Evolutionary conservation across 2,329 filamentous ascomycete species (phyloP).

Genomic region (Cytospora piceicola): DNA sequence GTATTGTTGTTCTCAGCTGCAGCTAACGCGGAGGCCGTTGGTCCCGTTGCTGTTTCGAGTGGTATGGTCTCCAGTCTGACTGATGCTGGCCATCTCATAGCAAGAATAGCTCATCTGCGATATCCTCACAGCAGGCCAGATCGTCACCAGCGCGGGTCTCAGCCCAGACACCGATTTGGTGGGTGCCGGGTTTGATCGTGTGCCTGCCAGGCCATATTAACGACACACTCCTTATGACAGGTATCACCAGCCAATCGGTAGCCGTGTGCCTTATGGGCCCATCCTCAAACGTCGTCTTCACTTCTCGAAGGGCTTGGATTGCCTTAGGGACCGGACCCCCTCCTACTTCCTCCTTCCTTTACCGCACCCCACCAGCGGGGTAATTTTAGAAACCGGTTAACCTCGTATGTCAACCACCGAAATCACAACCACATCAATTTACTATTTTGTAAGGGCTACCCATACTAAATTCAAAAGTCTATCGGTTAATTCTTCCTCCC

Average conservation of each 20-base stretch:
- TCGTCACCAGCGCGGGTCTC: neutral
- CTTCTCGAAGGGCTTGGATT: neutral
- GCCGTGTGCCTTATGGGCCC: neutral
- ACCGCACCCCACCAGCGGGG: neutral
- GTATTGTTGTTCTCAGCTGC: neutral
- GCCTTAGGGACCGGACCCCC: constrained; percentile 3
- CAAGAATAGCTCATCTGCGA: neutral
- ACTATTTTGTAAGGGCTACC: too few relatives aligned
- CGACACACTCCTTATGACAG: neutral
- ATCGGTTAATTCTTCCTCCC: too few relatives aligned
- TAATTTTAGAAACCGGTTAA: too few relatives aligned
- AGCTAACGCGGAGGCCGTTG: neutral
- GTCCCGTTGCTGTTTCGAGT: neutral
- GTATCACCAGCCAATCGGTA: constrained; percentile 17
- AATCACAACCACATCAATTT: too few relatives aligned
- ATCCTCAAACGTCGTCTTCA: neutral
- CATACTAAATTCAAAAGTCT: too few relatives aligned
- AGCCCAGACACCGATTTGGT: neutral
- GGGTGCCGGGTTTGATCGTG: neutral
- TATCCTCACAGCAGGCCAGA: neutral
- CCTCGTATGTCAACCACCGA: too few relatives aligned
- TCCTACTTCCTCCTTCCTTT: neutral
- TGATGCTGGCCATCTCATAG: neutral
- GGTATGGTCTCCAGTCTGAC: neutral
- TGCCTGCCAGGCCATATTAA: too few relatives aligned